Conservation (phyloP, 164 flowering plant genomes). For the Sextonia rubra region DNA sequence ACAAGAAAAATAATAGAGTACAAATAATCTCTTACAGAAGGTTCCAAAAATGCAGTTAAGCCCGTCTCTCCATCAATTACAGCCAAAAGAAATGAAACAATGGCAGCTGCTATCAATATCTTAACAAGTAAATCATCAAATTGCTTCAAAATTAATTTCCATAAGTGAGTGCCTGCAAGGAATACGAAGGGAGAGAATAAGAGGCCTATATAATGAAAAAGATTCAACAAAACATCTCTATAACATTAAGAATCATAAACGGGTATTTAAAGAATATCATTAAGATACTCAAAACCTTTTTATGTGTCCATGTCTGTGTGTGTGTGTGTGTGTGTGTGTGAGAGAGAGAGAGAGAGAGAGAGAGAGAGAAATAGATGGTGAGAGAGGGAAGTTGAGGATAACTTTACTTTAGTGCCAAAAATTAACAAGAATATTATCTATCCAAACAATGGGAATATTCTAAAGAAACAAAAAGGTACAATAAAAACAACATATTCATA, state of each 20-base stretch:
- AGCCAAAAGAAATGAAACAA: slow-evolving; percentile 84
- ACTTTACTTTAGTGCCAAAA: neutral
- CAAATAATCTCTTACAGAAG: slow-evolving; percentile 59
- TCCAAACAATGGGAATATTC: neutral
- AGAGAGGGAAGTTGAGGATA: no score
- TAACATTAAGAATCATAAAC: neutral
- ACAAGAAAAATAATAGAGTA: neutral
- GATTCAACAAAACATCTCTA: neutral
- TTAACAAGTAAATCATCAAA: slow-evolving; percentile 99
- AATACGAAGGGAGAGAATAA: slow-evolving; percentile 4
- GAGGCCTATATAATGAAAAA: neutral
- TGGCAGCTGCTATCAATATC: slow-evolving; percentile 87
- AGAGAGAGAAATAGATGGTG: no score
- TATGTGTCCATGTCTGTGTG: no score
- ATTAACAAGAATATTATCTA: neutral
- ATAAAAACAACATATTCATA: neutral
- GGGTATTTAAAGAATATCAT: neutral
- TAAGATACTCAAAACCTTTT: neutral
- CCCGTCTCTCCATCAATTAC: slow-evolving; percentile 92
- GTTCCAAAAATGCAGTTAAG: slow-evolving; percentile 86
- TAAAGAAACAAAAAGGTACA: neutral
- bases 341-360: no score
- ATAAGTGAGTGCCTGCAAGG: slow-evolving; percentile 82
- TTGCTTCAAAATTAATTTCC: slow-evolving; percentile 91
- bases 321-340: no score